phyloP scores from a whole-genome alignment of 164 flowering plant genomes.

The grape (Vitis vinifera) region DNA sequence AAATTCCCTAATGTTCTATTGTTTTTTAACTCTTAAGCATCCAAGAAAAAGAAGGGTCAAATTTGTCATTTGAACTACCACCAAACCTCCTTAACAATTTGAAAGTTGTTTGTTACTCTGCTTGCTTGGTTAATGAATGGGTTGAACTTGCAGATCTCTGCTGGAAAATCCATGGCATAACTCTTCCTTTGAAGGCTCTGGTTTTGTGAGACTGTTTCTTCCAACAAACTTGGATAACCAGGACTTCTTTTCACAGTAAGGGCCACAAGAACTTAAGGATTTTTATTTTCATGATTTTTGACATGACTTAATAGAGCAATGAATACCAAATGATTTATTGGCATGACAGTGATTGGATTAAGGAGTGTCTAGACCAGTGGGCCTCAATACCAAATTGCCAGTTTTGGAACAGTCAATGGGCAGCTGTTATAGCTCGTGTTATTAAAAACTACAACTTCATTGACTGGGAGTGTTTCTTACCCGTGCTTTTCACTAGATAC shows the following conservation, averaged over 20 bases:
- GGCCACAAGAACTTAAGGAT: not conserved
- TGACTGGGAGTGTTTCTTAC: constrained; percentile 77
- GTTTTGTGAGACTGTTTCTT: constrained; percentile 87
- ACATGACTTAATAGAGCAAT: not conserved
- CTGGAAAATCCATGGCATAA: constrained; percentile 99
- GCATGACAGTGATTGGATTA: constrained; percentile 65
- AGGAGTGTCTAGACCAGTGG: constrained; percentile 66
- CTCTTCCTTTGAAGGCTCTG: constrained; percentile 92
- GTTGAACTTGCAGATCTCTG: constrained; percentile 50
- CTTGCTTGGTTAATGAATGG: not conserved
- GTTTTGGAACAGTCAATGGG: constrained; percentile 98
- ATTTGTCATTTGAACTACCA: too few species aligned
- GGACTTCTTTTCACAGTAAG: constrained; percentile 86
- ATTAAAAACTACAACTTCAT: constrained; percentile 58
- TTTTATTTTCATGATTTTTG: constrained; percentile 9
- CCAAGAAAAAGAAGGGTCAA: too few species aligned
- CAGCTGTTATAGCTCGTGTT: constrained; percentile 75
- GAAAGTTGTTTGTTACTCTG: too few species aligned
- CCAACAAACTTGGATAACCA: constrained; percentile 84
- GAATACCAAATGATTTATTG: constrained; percentile 5
- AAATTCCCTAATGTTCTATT: too few species aligned
- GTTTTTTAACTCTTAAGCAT: too few species aligned
- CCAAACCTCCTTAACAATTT: too few species aligned
- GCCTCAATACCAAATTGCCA: constrained; percentile 82
- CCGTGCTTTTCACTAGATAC: constrained; percentile 68